These are phyloP conservation scores for Pichia cabralensis DNA, from an alignment of 805 yeast species.

Conservation along the genomic window DNA sequence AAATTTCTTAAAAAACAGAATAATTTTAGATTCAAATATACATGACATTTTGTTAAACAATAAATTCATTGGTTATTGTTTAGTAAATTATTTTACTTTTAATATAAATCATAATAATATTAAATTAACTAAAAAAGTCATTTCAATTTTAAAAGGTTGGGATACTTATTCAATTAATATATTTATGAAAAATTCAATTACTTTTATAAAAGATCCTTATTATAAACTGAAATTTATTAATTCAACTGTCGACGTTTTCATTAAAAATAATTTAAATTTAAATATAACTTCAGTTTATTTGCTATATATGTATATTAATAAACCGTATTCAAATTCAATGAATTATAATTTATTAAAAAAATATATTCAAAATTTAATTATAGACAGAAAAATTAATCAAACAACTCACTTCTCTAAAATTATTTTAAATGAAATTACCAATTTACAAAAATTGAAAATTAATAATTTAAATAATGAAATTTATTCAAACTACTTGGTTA, in stretches of 20 bases:
- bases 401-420: too few species aligned
- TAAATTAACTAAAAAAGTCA: slow-evolving; percentile 1
- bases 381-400: too few species aligned
- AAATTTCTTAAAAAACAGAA: slow-evolving; percentile 5
- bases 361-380: neutral
- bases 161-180: slow-evolving; percentile 6
- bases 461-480: too few species aligned
- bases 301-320: slow-evolving; percentile 1
- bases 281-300: slow-evolving; percentile 3
- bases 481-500: too few species aligned
- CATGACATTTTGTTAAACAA: neutral
- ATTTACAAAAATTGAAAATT: too few species aligned
- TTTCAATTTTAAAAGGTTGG: slow-evolving; percentile 1
- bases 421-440: too few species aligned
- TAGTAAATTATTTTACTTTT: slow-evolving; percentile 6
- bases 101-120: neutral
- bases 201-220: neutral
- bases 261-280: neutral
- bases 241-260: too few species aligned
- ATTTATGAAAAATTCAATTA: slow-evolving; percentile 3
- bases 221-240: too few species aligned
- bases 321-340: neutral
- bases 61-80: neutral
- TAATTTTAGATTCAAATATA: slow-evolving; percentile 3
- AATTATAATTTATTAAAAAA: neutral